These are phyloP conservation scores for Boechera retrofracta DNA, from an alignment of 345 rosid genomes.

Conservation along the genomic window DNA sequence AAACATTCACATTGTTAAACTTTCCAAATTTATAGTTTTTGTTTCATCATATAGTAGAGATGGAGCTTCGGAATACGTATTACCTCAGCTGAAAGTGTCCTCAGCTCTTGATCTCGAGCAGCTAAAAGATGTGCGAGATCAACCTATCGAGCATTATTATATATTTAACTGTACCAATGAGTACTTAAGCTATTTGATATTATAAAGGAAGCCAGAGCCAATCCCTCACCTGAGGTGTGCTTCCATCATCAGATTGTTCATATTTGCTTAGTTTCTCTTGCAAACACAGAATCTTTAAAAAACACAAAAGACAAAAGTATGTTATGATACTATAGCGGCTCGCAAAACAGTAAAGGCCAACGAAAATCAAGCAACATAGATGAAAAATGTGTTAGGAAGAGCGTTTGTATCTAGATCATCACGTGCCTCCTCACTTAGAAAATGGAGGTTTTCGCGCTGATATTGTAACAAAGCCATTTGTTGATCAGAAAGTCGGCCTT, in stretches of 20 bases:
- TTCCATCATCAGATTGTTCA: slow-evolving; percentile 82
- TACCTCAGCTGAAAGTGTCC: slow-evolving; percentile 95
- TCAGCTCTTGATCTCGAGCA: slow-evolving; percentile 91
- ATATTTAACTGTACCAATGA: not conserved
- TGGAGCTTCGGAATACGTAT: slow-evolving; percentile 28
- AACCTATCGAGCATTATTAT: slow-evolving; percentile 53
- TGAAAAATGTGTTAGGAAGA: not conserved
- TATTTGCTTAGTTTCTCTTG: slow-evolving; percentile 95
- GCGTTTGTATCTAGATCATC: not conserved
- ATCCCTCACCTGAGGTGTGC: slow-evolving; percentile 78
- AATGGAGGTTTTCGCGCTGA: slow-evolving; percentile 97
- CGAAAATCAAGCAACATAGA: slow-evolving; percentile 11
- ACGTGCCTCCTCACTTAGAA: slow-evolving; percentile 89
- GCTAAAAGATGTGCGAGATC: slow-evolving; percentile 94
- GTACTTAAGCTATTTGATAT: not conserved
- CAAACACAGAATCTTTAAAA: slow-evolving; percentile 74
- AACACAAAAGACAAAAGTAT: slow-evolving; percentile 19
- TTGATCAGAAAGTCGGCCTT: slow-evolving; percentile 93
- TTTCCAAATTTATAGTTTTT: not conserved
- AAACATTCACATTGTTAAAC: not conserved
- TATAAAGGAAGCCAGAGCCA: slow-evolving; percentile 10
- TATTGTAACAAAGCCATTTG: slow-evolving; percentile 96
- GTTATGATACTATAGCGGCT: not conserved
- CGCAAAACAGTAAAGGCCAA: slow-evolving; percentile 9
- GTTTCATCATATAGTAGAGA: not conserved